Evolutionary conservation across 257 asterid species (phyloP).

Genomic region (Echites panduratus): DNA sequence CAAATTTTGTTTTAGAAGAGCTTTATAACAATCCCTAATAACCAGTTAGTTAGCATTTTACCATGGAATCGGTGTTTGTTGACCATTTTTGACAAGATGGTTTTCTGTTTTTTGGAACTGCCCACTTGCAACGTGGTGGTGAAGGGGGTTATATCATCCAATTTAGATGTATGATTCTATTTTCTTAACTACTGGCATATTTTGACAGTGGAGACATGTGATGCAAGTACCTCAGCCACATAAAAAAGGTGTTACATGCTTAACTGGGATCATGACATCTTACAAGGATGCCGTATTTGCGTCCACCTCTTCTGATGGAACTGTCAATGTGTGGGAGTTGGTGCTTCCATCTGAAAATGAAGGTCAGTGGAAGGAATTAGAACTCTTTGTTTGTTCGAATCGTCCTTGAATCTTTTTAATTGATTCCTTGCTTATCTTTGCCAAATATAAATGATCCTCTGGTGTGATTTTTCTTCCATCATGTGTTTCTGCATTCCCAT

Average conservation of each 20-base stretch:
- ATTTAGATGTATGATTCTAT: not conserved
- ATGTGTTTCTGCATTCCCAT: not conserved
- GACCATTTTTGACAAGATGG: not conserved
- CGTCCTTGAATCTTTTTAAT: constrained; percentile 8
- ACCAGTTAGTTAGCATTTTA: not conserved
- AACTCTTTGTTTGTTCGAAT: not conserved
- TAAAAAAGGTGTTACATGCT: constrained; percentile 88
- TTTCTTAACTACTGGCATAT: constrained; percentile 13
- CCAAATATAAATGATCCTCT: not conserved
- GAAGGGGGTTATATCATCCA: not conserved
- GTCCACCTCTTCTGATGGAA: constrained; percentile 89
- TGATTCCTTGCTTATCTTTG: not conserved
- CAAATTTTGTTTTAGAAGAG: not conserved
- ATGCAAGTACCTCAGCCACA: constrained; percentile 70
- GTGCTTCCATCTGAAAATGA: constrained; percentile 45
- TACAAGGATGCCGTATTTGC: constrained; percentile 62
- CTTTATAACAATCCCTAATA: not conserved
- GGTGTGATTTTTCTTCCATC: not conserved
- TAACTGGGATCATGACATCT: constrained; percentile 62
- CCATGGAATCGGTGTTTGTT: not conserved
- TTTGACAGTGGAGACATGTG: constrained; percentile 74
- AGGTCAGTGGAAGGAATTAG: constrained; percentile 41
- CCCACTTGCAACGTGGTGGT: not conserved
- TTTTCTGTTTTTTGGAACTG: not conserved
- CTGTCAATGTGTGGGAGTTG: constrained; percentile 68